Evolutionary conservation across 495 filamentous ascomycete genomes (phyloP), one percentile per base, ranked within the genome.

Genomic region (Aspergillus carlsbadensis): DNA sequence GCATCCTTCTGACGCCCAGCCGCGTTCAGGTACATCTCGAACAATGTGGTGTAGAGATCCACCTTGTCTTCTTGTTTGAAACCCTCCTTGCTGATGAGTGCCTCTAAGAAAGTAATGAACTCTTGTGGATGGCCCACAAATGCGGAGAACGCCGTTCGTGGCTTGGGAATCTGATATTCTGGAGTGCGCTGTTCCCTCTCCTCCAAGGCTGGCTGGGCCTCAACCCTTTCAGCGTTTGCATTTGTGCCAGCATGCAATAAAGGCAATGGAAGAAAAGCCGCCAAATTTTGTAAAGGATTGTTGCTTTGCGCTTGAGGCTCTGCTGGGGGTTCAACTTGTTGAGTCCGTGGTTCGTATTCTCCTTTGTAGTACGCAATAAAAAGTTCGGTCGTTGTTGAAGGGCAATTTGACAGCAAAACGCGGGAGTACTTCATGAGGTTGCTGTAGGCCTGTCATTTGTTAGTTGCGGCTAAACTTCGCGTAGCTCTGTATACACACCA

Each of bases 21-120:
- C 52, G 89, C 90, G 62, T 96, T 89, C 18, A 98, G 78, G 68
- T 97, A 98, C 85, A 98, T 96, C 66, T 98, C 94, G 67, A 98
- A 98, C 26, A 98, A 71, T 0, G 94, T 96, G 1, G 94, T 98
- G 70, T 93, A 93, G 37, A 98, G 83, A 69, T 98, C 95, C 6
- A 83, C 78, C 61, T 85, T 88, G 60, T 96, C 89, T 47, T 81
- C 75, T 46, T 89, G 76, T 21, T 81, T 84, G 5, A 94, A 70
- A 20, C 83, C 71, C 6, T 87, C 79, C 58, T 87, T 81, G 55
- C 84, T 79, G 6, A 89, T 82, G 49, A 86, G 92, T 20, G 88
- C 88, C 74, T 98, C 94, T 1, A 98, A 75, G 65, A 98, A 98
- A 10, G 83, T 75, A 48, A 96, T 89, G 65, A 98, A 97, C 60